Percentiles rank a stretch among this genome's conserved stretches.
Evolutionary conservation across 2,329 filamentous ascomycete species (phyloP).

Genomic region (Colletotrichum musicola): DNA sequence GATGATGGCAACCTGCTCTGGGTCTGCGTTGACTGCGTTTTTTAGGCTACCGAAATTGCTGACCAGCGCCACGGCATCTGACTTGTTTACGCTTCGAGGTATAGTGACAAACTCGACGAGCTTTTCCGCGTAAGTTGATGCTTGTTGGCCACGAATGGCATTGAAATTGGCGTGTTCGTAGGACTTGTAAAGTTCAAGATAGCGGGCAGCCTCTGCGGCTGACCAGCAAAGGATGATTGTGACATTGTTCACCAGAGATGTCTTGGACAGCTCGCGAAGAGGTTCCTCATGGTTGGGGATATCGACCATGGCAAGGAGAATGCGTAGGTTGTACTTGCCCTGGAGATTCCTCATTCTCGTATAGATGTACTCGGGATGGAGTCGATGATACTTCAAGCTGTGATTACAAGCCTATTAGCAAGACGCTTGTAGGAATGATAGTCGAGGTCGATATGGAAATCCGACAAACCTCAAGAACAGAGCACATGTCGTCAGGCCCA

Average conservation of each 20-base stretch:
- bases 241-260: conserved; percentile 90
- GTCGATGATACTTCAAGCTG: conserved; percentile 92
- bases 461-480: conserved; percentile 78
- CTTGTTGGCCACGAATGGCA: conserved; percentile 87
- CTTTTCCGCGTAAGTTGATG: conserved; percentile 85
- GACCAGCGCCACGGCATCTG: conserved; percentile 90
- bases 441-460: neutral
- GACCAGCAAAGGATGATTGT: conserved; percentile 96
- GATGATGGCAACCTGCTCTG: conserved; percentile 87
- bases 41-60: conserved; percentile 91
- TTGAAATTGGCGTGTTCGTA: conserved; percentile 87
- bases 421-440: neutral
- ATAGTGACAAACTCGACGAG: conserved; percentile 94
- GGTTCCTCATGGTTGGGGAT: conserved; percentile 94
- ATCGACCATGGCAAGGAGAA: conserved; percentile 92
- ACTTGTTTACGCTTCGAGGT: conserved; percentile 91
- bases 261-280: conserved; percentile 91
- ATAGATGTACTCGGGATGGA: conserved; percentile 98
- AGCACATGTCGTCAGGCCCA: conserved; percentile 89
- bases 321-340: conserved; percentile 86
- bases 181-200: conserved; percentile 94
- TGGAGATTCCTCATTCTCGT: conserved; percentile 87
- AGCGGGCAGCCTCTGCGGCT: conserved; percentile 91
- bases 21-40: conserved; percentile 87
- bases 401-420: neutral